Conservation (phyloP, 2,329 filamentous ascomycete genomes). For the Aureobasidium sp. region DNA sequence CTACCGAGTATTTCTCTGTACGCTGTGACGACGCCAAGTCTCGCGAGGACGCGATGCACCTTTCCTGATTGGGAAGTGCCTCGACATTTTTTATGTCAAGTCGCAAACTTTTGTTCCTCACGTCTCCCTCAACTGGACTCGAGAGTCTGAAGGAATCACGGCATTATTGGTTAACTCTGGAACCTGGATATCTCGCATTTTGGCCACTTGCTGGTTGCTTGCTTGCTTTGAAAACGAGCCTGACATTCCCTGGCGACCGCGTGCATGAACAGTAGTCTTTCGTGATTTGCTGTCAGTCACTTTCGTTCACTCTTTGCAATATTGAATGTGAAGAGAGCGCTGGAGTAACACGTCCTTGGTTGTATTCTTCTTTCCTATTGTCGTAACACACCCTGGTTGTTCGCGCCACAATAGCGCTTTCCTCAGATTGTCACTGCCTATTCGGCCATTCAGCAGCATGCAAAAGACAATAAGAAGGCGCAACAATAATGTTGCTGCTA, state of each 20-base stretch:
- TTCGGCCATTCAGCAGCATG: background rate
- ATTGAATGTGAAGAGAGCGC: background rate
- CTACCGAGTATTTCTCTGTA: background rate
- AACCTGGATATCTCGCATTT: background rate
- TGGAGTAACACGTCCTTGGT: background rate
- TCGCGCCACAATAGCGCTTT: background rate
- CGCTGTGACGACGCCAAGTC: slow-evolving; percentile 9
- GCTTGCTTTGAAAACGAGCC: background rate
- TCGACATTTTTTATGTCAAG: slow-evolving; percentile 1
- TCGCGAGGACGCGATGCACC: background rate
- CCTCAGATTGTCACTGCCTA: background rate
- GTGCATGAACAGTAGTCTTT: slow-evolving; percentile 11
- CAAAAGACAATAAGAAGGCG: slow-evolving; percentile 6
- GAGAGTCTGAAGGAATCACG: background rate
- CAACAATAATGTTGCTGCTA: slow-evolving; percentile 10
- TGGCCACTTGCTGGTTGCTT: background rate
- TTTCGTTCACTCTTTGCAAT: background rate
- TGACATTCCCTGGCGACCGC: background rate
- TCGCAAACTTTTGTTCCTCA: slow-evolving; percentile 10
- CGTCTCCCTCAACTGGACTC: background rate
- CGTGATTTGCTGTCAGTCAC: slow-evolving; percentile 5
- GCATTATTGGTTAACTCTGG: background rate
- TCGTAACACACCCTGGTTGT: background rate
- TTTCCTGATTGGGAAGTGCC: slow-evolving; percentile 1
- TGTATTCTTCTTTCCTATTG: background rate